A percentile compares a stretch with the other conserved stretches of the same genome.
Conservation (phyloP, 306 rosid genomes). For the Chamaecrista fasciculata region DNA sequence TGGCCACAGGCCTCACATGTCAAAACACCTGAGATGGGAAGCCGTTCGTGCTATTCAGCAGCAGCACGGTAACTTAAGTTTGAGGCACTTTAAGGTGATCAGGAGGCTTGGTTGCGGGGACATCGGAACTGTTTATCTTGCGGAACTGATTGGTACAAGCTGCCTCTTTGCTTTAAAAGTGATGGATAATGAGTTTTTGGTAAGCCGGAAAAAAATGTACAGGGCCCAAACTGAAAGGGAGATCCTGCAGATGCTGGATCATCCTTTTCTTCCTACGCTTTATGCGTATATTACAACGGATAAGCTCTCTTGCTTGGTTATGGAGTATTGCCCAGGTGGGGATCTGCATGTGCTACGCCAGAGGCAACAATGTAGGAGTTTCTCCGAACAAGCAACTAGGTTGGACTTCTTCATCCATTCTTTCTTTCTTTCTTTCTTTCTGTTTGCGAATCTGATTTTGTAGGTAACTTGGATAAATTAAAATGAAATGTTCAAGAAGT, state of each 20-base stretch:
- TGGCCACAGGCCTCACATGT: constrained; percentile 96
- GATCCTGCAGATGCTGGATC: constrained; percentile 88
- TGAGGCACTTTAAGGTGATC: constrained; percentile 74
- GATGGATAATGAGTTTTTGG: constrained; percentile 91
- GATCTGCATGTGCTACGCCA: constrained; percentile 94
- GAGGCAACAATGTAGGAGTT: constrained; percentile 74
- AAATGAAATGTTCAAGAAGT: background rate
- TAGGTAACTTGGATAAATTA: background rate
- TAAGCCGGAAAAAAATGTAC: constrained; percentile 67
- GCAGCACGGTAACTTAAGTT: constrained; percentile 66
- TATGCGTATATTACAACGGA: constrained; percentile 73
- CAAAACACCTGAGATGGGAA: constrained; percentile 95
- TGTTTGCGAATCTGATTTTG: constrained; percentile 13
- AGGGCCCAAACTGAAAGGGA: constrained; percentile 97
- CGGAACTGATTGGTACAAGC: constrained; percentile 72
- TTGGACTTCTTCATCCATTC: constrained; percentile 30
- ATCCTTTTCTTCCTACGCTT: constrained; percentile 93
- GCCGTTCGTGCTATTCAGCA: constrained; percentile 67
- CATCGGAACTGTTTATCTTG: constrained; percentile 96
- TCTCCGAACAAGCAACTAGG: constrained; percentile 92
- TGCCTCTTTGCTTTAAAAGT: constrained; percentile 86
- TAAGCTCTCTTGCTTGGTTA: constrained; percentile 86
- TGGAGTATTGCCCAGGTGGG: constrained; percentile 95
- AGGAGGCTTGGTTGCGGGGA: constrained; percentile 95
- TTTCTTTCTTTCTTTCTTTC: constrained; percentile 13